A percentile compares a stretch with the other conserved stretches of the same genome.
Conservation (phyloP, 1,284 basidiomycete species). For the Exobasidium cylindrosporum region DNA sequence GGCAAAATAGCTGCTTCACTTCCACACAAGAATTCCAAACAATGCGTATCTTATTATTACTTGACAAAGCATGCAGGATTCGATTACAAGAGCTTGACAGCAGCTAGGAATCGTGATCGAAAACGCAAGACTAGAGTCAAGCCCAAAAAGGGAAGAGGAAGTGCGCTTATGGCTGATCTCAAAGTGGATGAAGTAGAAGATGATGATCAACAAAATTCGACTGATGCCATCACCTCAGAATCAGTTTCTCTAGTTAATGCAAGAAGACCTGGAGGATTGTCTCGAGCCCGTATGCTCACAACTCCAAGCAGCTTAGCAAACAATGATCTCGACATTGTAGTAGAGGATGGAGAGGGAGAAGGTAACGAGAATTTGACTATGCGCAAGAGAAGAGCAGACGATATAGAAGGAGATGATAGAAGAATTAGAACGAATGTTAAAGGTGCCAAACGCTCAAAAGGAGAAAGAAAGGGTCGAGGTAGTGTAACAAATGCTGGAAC, state of each 20-base stretch:
- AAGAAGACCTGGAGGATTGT: neutral
- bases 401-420: slow-evolving; percentile 6
- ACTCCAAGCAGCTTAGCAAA: neutral
- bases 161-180: slow-evolving; percentile 52
- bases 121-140: slow-evolving; percentile 49
- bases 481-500: slow-evolving; percentile 6
- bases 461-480: slow-evolving; percentile 23
- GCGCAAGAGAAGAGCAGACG: slow-evolving; percentile 6
- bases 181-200: slow-evolving; percentile 22
- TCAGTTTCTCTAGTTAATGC: neutral
- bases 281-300: neutral
- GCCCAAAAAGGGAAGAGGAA: slow-evolving; percentile 55
- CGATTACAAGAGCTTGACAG: slow-evolving; percentile 49
- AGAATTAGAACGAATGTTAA: slow-evolving; percentile 17
- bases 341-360: neutral
- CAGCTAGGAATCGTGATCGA: slow-evolving; percentile 47
- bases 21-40: slow-evolving; percentile 77
- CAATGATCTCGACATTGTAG: neutral
- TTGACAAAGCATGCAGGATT: slow-evolving; percentile 75
- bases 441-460: slow-evolving; percentile 32
- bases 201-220: neutral
- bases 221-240: neutral
- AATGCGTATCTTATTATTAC: slow-evolving; percentile 94
- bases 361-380: neutral
- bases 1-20: slow-evolving; percentile 76